Evolutionary conservation across 495 filamentous ascomycete species (phyloP).

Genomic region (Clohesyomyces aquaticus): DNA sequence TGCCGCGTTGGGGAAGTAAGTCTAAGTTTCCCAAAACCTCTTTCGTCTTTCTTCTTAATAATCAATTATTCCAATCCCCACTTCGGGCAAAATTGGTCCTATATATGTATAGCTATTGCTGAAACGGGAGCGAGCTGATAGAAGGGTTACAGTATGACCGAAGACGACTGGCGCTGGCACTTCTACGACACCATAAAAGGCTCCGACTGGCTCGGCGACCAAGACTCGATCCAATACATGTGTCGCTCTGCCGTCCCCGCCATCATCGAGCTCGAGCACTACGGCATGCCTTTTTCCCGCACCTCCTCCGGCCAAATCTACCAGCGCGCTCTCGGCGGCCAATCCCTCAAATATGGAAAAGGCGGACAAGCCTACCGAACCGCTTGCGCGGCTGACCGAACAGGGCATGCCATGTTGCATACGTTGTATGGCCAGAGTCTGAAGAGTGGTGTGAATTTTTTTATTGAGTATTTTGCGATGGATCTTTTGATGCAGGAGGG

Average conservation of each 20-base stretch:
- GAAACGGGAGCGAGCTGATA: not conserved
- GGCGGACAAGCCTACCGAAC: slow-evolving; percentile 97
- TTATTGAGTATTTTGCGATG: slow-evolving; percentile 98
- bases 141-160: slow-evolving; percentile 59
- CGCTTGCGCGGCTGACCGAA: slow-evolving; percentile 93
- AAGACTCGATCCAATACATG: slow-evolving; percentile 99
- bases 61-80: no score
- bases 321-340: slow-evolving; percentile 97
- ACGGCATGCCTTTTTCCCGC: slow-evolving; percentile 96
- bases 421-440: slow-evolving; percentile 98
- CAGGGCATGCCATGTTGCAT: slow-evolving; percentile 95
- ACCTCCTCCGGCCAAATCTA: slow-evolving; percentile 97
- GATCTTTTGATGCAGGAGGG: slow-evolving; percentile 97
- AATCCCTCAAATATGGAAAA: slow-evolving; percentile 91
- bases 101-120: no score
- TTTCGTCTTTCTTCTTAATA: no score
- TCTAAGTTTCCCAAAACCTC: no score
- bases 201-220: slow-evolving; percentile 98
- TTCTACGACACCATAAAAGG: slow-evolving; percentile 99
- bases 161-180: slow-evolving; percentile 99
- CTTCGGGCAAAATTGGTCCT: no score
- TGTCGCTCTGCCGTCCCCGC: slow-evolving; percentile 88
- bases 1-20: slow-evolving; percentile 84
- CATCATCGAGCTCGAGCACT: slow-evolving; percentile 95
- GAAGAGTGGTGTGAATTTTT: slow-evolving; percentile 96